Conservation (phyloP, 2,329 filamentous ascomycete genomes). For the Hypocreales sp. region DNA sequence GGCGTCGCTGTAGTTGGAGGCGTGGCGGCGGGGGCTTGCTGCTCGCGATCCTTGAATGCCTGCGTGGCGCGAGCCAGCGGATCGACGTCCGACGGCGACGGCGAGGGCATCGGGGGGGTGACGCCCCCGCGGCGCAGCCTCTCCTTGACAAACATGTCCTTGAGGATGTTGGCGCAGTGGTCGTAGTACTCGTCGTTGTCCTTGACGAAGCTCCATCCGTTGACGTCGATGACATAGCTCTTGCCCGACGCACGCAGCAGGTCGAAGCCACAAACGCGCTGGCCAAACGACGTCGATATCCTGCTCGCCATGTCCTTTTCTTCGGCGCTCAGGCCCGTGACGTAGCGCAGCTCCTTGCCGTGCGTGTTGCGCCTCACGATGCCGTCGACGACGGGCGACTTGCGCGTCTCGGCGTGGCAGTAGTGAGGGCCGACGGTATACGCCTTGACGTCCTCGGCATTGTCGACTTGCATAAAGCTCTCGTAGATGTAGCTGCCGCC, state of each 20-base stretch:
- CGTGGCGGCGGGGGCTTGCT: conserved; percentile 6
- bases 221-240: conserved; percentile 97
- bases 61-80: conserved; percentile 18
- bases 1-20: conserved; percentile 8
- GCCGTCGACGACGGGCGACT: conserved; percentile 93
- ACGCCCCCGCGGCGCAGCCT: conserved; percentile 49
- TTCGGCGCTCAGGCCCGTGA: conserved; percentile 66
- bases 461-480: conserved; percentile 91
- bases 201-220: conserved; percentile 99
- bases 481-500: conserved; percentile 88
- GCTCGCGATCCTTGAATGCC: conserved; percentile 24
- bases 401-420: conserved; percentile 93
- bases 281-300: conserved; percentile 83
- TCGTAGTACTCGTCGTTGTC: conserved; percentile 99
- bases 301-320: conserved; percentile 78
- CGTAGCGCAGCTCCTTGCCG: conserved; percentile 91
- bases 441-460: conserved; percentile 95
- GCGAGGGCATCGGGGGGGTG: conserved; percentile 36
- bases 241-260: conserved; percentile 74
- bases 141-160: conserved; percentile 76
- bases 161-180: conserved; percentile 71
- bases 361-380: conserved; percentile 92
- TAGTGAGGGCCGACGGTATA: conserved; percentile 90
- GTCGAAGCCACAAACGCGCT: conserved; percentile 92
- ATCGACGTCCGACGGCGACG: conserved; percentile 27